Conservation (phyloP, 805 yeast genomes). For the Pichia heedii region DNA sequence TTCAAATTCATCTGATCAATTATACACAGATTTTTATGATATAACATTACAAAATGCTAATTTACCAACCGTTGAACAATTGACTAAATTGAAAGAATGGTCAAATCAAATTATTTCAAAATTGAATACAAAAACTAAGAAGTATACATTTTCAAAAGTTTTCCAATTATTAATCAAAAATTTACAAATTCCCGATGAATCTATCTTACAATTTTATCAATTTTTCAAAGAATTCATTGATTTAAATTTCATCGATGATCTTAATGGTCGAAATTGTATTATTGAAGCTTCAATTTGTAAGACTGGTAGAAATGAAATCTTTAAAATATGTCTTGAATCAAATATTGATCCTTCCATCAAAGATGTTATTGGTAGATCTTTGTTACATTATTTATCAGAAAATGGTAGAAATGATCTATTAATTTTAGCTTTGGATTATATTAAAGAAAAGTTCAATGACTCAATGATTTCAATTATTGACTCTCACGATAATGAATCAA, state of each 20-base stretch:
- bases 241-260: slow-evolving; percentile 57
- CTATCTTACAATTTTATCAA: slow-evolving; percentile 40
- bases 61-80: slow-evolving; percentile 28
- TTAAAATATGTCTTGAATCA: slow-evolving; percentile 20
- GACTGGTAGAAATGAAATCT: slow-evolving; percentile 19
- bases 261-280: slow-evolving; percentile 62
- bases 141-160: slow-evolving; percentile 52
- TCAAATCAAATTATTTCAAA: slow-evolving; percentile 38
- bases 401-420: slow-evolving; percentile 40
- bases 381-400: slow-evolving; percentile 81
- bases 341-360: slow-evolving; percentile 27
- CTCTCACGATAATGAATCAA: slow-evolving; percentile 59
- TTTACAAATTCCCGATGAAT: slow-evolving; percentile 54
- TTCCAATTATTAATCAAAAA: slow-evolving; percentile 62
- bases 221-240: slow-evolving; percentile 49
- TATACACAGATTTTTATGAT: slow-evolving; percentile 56
- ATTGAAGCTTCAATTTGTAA: slow-evolving; percentile 50
- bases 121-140: slow-evolving; percentile 32
- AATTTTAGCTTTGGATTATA: slow-evolving; percentile 21
- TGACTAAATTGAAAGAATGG: slow-evolving; percentile 25
- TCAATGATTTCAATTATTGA: slow-evolving; percentile 28
- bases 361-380: slow-evolving; percentile 69
- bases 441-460: slow-evolving; percentile 1
- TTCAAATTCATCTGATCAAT: slow-evolving; percentile 42
- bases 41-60: slow-evolving; percentile 28